Evolutionary conservation across 2,329 filamentous ascomycete species (phyloP), one percentile per base, ranked within the genome.

Genomic region (Cladobotryum protrusum): DNA sequence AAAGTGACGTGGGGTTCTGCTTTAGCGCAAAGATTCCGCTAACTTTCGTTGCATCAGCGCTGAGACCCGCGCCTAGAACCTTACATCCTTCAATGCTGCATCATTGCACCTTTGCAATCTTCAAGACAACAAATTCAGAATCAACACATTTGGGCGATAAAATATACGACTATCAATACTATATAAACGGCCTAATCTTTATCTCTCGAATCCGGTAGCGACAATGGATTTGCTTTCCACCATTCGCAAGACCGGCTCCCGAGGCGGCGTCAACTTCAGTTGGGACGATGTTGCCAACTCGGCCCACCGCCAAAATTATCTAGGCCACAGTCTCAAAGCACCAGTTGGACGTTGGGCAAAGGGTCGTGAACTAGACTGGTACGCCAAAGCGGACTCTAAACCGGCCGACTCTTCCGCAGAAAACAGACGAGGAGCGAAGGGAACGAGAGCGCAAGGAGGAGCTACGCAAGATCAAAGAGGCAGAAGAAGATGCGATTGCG

Each of bases 241-340:
- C 39, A 86, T 99, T 54, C 89, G 91, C 63, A 97, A 99, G 72
- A 73, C 77, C 15, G 92, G 95, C 67, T 93, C 89, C 61, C 86
- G 93, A 58, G 93, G 93, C 63, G 93, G 93, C 64, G 87, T 87
- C 69, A 90, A 96, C 68, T 99, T 99, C 74, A 91, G 85, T 71
- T 97, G 93, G 93, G 87, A 92, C 57, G 90, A 96, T 59, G 92
- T 99, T 63, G 86, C 92, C 66, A 83, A 77, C 57, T 95, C 90
- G 45, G 73, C 79, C 18, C 91, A 96, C 63, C 90, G 93, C 67
- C 91, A 99, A 69, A 96, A 85, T 61, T 85, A 83, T 67, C 85
- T 96, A 7, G 91, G 91, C 47, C 91, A 96, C 72, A 93, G 87
- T 52, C 72, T 96, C 52, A 96, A 92, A 76, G 91, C 91, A 0